Percentiles rank a stretch among this genome's conserved stretches.
These are phyloP conservation scores for Flaveria ramosissima DNA, from an alignment of 129 eudicot species.

Conservation along the genomic window DNA sequence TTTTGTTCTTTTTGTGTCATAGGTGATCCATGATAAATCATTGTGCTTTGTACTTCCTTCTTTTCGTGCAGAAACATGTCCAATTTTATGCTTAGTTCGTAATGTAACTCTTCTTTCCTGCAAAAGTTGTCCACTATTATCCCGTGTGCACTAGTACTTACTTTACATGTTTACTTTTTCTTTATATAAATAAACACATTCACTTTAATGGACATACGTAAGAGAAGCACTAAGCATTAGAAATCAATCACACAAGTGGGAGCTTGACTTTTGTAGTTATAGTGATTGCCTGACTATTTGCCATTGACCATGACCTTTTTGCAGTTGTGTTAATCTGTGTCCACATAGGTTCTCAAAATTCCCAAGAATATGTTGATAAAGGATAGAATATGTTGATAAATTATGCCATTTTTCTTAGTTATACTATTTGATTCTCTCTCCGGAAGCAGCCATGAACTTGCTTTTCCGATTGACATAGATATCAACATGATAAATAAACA, in stretches of 20 bases:
- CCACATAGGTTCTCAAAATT: neutral
- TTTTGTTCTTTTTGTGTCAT: neutral
- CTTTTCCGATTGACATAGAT: constrained; percentile 26
- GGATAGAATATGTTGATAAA: neutral
- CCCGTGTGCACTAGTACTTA: constrained; percentile 19
- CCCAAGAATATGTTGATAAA: neutral
- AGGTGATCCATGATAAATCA: neutral
- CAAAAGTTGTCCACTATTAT: neutral
- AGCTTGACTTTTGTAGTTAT: constrained; percentile 38
- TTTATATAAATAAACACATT: constrained; percentile 2
- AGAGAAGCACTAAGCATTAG: constrained; percentile 27
- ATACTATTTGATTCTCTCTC: constrained; percentile 18
- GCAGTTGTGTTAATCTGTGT: neutral
- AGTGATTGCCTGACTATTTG: constrained; percentile 1
- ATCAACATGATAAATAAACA: constrained; percentile 29
- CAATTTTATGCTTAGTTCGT: neutral
- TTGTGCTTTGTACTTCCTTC: neutral
- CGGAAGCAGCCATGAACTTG: constrained; percentile 33
- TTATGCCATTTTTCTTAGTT: constrained; percentile 14
- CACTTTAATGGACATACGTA: constrained; percentile 28
- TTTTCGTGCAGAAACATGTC: neutral
- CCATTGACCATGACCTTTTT: constrained; percentile 17
- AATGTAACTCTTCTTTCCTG: neutral
- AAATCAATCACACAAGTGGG: constrained; percentile 29
- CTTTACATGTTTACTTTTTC: constrained; percentile 21